phyloP scores from a whole-genome alignment of 441 rosid species.

The Isatis lusitanica region DNA sequence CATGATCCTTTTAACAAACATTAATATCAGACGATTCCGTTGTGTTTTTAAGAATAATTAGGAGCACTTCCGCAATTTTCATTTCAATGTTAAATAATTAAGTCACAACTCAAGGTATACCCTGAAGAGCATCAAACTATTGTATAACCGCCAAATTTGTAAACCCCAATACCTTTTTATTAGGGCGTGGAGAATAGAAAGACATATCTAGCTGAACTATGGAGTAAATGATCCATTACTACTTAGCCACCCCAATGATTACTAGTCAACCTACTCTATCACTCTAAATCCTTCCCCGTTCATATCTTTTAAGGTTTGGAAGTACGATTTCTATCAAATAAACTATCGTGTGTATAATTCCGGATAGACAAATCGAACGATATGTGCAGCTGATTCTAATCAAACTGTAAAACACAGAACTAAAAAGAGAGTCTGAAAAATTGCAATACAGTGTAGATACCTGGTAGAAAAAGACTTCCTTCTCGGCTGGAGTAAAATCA shows the following conservation, averaged over 20 bases:
- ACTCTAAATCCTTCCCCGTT: conserved; percentile 11
- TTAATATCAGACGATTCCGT: conserved; percentile 4
- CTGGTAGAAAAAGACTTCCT: conserved; percentile 85
- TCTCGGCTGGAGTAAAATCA: conserved; percentile 81
- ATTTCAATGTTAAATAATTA: conserved; percentile 1
- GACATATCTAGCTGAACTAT: conserved; percentile 10
- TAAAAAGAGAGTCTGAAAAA: neutral
- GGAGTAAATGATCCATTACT: conserved; percentile 20
- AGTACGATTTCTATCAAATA: neutral
- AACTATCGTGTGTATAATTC: neutral
- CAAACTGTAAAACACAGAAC: conserved; percentile 9
- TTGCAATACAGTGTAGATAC: conserved; percentile 39
- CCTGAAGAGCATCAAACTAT: neutral
- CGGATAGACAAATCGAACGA: neutral
- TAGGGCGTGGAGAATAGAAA: neutral
- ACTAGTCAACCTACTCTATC: conserved; percentile 16
- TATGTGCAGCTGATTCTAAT: conserved; percentile 3
- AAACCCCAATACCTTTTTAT: neutral
- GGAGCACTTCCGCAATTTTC: conserved; percentile 15
- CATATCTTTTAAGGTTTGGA: conserved; percentile 1
- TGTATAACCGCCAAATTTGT: neutral
- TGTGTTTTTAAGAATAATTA: neutral
- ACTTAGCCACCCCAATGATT: conserved; percentile 16
- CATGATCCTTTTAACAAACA: conserved; percentile 1
- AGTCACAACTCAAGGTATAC: conserved; percentile 1